Conservation (phyloP, 345 rosid genomes). For the Brassica juncea region DNA sequence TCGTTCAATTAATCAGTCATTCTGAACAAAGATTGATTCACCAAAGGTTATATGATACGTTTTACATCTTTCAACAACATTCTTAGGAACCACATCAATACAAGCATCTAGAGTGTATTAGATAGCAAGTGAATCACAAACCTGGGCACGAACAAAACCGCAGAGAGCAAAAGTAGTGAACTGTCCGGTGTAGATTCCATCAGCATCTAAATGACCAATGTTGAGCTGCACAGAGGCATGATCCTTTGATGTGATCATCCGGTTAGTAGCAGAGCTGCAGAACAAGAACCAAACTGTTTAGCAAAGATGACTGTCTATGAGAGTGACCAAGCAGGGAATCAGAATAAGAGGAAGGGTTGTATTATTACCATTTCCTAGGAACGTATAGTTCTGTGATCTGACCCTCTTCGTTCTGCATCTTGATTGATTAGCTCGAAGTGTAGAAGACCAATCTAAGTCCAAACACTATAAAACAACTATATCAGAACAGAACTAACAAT, state of each 20-base stretch:
- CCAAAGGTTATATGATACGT: too few relatives aligned
- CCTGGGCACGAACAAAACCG: slow-evolving; percentile 74
- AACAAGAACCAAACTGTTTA: background rate
- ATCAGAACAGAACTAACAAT: background rate
- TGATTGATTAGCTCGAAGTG: background rate
- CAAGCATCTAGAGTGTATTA: background rate
- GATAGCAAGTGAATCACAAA: slow-evolving; percentile 17
- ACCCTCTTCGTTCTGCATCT: slow-evolving; percentile 93
- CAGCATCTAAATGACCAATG: slow-evolving; percentile 60
- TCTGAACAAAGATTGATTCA: too few relatives aligned
- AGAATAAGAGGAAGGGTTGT: background rate
- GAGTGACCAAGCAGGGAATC: background rate
- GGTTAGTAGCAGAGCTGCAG: slow-evolving; percentile 62
- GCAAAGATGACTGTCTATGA: background rate
- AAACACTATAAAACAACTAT: too few relatives aligned
- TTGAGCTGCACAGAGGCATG: slow-evolving; percentile 46
- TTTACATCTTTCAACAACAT: background rate
- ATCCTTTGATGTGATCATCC: slow-evolving; percentile 67
- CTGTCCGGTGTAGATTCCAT: slow-evolving; percentile 53
- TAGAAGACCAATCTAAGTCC: too few relatives aligned
- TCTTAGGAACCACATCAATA: too few relatives aligned
- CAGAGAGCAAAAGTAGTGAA: slow-evolving; percentile 61
- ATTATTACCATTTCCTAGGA: slow-evolving; percentile 72
- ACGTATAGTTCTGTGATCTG: slow-evolving; percentile 73
- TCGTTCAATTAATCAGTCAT: background rate